Evolutionary conservation across 139 green algal species (phyloP), one percentile per base, ranked within the genome.

Genomic region (Chlorella vulgaris): DNA sequence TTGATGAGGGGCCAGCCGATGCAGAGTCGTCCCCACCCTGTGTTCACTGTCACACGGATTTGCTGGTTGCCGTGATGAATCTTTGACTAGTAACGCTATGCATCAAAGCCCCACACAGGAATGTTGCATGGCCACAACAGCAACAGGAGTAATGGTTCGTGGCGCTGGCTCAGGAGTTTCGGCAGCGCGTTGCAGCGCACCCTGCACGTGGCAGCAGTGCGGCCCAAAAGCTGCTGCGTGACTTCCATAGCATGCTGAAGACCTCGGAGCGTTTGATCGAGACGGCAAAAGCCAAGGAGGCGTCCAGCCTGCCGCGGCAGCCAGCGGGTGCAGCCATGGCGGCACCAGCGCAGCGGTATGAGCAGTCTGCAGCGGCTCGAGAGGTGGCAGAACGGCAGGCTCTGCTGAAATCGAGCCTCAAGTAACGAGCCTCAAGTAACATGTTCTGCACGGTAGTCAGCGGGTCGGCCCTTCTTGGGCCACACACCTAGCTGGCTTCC

Each of bases 241-340:
- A 89, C 73, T 91, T 91, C 62, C 69, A 80, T 55, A 36, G 36
- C 28, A 50, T 88, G 24, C 71, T 92, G 69, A 85, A 92, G 55
- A 90, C 92, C 65, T 94, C 92, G 65, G 93, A 95, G 70, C 60
- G 79, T 19, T 75, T 88, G 0, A 86, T 95, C 84, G 86, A 88
- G 43, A 55, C 83, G 26, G 90, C 90, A 0, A 86, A 86, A n/a
- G 83, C 87, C 65, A 86, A 88, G 42, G 92, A 96, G 83, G 91
- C 90, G 0, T 84, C 88, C 28, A 92, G 74, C 53, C 78, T 96
- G 80, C 92, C 90, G 10, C 84, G 82, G 28, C 69, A 70, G 2
- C 60, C 60, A 13, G 55, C 71, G 5, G 74, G 50, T 83, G 78
- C 76, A 36, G 42, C 66, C 36, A 55, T 75, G 61, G 70, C 42